phyloP scores from a whole-genome alignment of 306 rosid genomes.

The Fragaria ananassa region DNA sequence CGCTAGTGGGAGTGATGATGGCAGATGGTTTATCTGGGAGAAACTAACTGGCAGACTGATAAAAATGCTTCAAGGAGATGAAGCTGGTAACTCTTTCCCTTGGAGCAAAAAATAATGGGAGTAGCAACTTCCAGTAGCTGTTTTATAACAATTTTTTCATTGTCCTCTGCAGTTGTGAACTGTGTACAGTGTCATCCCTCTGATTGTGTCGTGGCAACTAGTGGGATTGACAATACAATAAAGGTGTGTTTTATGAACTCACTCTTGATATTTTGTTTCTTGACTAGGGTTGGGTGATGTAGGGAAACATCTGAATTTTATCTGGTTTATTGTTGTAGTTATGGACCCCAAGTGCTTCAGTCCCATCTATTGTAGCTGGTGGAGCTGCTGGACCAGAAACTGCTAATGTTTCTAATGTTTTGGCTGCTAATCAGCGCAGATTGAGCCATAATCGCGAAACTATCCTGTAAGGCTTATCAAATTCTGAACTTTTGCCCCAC shows the following conservation, averaged over 20 bases:
- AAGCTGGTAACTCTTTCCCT: slow-evolving; percentile 56
- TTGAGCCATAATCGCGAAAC: slow-evolving; percentile 64
- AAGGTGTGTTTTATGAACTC: slow-evolving; percentile 54
- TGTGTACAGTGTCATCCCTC: slow-evolving; percentile 88
- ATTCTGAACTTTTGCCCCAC: not conserved
- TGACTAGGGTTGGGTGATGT: slow-evolving; percentile 12
- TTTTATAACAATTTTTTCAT: slow-evolving; percentile 16
- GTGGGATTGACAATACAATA: slow-evolving; percentile 93
- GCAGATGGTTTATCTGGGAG: slow-evolving; percentile 98
- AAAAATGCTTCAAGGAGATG: slow-evolving; percentile 85
- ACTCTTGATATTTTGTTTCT: not conserved
- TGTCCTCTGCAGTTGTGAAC: slow-evolving; percentile 67
- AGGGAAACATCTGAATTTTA: slow-evolving; percentile 27
- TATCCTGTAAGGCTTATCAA: slow-evolving; percentile 59
- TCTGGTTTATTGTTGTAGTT: slow-evolving; percentile 47
- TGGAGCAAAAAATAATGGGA: not conserved
- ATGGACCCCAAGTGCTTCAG: slow-evolving; percentile 84
- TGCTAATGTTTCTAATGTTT: slow-evolving; percentile 54
- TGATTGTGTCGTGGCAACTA: slow-evolving; percentile 91
- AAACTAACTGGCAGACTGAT: slow-evolving; percentile 83
- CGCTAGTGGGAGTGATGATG: slow-evolving; percentile 99
- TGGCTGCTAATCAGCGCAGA: slow-evolving; percentile 75
- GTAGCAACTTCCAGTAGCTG: slow-evolving; percentile 9
- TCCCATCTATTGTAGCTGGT: slow-evolving; percentile 71
- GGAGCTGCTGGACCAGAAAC: slow-evolving; percentile 74